Percentiles rank a stretch among this genome's conserved stretches.
phyloP scores from a whole-genome alignment of 2,329 filamentous ascomycete genomes.

The Aureobasidium sp. region DNA sequence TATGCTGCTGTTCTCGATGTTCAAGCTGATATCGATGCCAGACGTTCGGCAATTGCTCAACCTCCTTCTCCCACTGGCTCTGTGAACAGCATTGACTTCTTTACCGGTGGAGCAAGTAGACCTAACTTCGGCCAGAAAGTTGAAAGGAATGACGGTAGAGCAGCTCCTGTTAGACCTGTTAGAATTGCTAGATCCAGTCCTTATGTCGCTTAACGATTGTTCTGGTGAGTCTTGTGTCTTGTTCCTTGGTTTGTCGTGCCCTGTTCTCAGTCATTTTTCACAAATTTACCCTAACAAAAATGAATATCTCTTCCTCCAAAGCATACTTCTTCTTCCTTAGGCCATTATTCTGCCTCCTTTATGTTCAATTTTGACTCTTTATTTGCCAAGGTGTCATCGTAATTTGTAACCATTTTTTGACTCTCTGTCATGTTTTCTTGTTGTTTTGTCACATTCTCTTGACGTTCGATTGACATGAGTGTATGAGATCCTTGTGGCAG shows the following conservation, averaged over 20 bases:
- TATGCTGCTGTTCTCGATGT: neutral
- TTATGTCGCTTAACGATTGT: neutral
- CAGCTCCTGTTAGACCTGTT: neutral
- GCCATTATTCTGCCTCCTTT: no score
- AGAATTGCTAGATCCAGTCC: neutral
- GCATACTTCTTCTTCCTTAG: no score
- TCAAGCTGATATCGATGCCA: neutral
- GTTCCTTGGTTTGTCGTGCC: neutral
- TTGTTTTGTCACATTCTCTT: no score
- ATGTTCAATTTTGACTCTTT: no score
- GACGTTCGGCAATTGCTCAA: neutral
- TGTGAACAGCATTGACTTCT: neutral
- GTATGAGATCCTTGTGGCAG: no score
- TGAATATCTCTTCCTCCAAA: neutral
- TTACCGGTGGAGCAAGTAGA: neutral
- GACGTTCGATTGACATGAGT: no score
- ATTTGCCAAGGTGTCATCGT: no score
- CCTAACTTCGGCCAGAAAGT: neutral
- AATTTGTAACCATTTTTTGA: no score
- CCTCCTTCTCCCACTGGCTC: neutral
- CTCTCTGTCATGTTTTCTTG: no score
- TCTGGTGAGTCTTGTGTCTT: neutral
- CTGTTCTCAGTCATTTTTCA: neutral
- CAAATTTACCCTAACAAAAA: neutral
- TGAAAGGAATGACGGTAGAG: neutral